phyloP scores from a whole-genome alignment of 441 rosid genomes.

The Francoa sonchifolia region DNA sequence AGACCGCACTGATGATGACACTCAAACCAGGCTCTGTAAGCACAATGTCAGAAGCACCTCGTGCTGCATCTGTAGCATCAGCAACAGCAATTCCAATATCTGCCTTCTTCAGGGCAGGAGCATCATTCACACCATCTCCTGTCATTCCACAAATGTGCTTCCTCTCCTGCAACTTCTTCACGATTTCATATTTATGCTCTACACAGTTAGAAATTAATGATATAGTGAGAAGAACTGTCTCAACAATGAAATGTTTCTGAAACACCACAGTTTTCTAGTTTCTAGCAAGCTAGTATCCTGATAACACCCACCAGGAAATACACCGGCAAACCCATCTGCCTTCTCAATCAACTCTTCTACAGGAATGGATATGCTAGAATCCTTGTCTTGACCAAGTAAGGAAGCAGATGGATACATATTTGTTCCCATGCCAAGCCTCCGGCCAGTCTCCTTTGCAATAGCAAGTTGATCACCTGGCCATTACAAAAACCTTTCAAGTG shows the following conservation, averaged over 20 bases:
- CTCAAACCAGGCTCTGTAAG: constrained; percentile 83
- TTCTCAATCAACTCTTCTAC: constrained; percentile 86
- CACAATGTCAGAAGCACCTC: constrained; percentile 81
- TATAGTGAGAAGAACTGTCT: neutral
- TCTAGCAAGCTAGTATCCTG: too few species aligned
- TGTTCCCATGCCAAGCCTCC: too few species aligned
- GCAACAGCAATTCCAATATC: constrained; percentile 92
- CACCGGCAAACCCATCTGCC: too few species aligned
- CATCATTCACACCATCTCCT: constrained; percentile 90
- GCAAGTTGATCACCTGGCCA: constrained; percentile 81
- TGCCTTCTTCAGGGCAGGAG: constrained; percentile 87
- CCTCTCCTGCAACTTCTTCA: constrained; percentile 71
- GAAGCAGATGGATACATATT: constrained; percentile 95
- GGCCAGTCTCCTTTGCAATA: constrained; percentile 92
- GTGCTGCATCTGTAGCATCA: constrained; percentile 85
- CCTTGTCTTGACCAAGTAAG: constrained; percentile 71
- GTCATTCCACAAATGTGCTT: constrained; percentile 88
- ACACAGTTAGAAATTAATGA: neutral
- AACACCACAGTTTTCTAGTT: too few species aligned
- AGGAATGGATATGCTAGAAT: constrained; percentile 57
- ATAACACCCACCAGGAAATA: constrained; percentile 58
- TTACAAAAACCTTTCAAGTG: neutral
- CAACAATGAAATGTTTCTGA: neutral
- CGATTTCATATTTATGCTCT: constrained; percentile 86
- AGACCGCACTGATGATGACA: constrained; percentile 74